Percentiles rank a stretch among this genome's conserved stretches.
Evolutionary conservation across 805 yeast genomes (phyloP).

Genomic region (Myxozyma neotropica): DNA sequence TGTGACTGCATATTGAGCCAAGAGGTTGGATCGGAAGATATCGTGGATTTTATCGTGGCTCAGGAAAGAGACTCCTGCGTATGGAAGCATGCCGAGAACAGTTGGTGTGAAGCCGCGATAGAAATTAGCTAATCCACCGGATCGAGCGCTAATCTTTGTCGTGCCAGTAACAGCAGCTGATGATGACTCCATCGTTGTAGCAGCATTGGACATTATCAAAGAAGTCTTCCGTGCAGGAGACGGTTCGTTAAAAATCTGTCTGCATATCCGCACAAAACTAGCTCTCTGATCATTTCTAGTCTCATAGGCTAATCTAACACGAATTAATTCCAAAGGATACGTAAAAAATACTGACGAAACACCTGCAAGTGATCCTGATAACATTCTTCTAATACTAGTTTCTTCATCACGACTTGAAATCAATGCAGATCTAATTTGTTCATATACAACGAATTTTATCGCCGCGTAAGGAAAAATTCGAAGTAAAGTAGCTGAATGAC

Average conservation of each 20-base stretch:
- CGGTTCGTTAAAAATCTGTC: conserved; percentile 18
- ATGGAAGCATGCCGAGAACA: conserved; percentile 92
- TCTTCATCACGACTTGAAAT: conserved; percentile 78
- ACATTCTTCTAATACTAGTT: conserved; percentile 74
- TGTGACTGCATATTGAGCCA: conserved; percentile 52
- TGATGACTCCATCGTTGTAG: no score
- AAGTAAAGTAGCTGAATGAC: conserved; percentile 89
- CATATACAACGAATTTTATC: conserved; percentile 93
- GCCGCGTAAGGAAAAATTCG: conserved; percentile 97
- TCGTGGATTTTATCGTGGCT: conserved; percentile 93
- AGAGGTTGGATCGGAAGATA: conserved; percentile 62
- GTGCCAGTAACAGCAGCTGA: neutral
- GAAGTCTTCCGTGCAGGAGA: no score
- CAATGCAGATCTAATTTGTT: conserved; percentile 77
- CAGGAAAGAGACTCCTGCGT: conserved; percentile 96
- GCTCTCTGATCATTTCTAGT: conserved; percentile 48
- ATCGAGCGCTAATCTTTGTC: neutral
- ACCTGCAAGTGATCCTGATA: conserved; percentile 87
- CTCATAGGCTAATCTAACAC: conserved; percentile 91
- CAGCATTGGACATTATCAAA: no score
- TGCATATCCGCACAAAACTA: conserved; percentile 20
- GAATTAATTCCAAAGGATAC: conserved; percentile 85
- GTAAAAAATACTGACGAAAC: conserved; percentile 83
- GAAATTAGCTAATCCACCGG: conserved; percentile 59
- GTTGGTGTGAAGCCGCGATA: conserved; percentile 96